Evolutionary conservation across 2,329 filamentous ascomycete species (phyloP), one percentile per base, ranked within the genome.

Genomic region (Arthrobotrys musiformis): DNA sequence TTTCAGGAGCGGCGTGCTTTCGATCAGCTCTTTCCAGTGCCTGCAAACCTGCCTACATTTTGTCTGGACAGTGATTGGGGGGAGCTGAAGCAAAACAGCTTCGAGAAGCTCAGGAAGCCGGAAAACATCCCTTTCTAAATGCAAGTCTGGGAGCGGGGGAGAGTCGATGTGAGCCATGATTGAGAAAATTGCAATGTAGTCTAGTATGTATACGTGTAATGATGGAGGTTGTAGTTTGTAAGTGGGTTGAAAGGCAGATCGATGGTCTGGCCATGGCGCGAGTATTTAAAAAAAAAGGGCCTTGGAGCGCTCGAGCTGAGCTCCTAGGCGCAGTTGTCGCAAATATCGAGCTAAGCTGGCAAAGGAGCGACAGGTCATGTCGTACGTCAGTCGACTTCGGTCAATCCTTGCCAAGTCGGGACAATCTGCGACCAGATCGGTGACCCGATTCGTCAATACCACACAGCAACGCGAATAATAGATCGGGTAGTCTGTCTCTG

Each of bases 31-130:
- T 28, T 72, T 58, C 68, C 68, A 72, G 2, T 52, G 58, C 13
- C 24, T 48, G 37, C 68, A 72, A 4, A 72, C 60, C 15, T 37
- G 60, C 13, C 68, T 46, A 48, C 68, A 72, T n/a, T 19, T 72
- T 4, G 68, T 72, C 6, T 54, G 35, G 13, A 72, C 58, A 26
- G 17, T n/a, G 24, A 72, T 48, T 17, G 68, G 46, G 19, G 68
- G 68, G n/a, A 72, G 48, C 13, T 48, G 58, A 19, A 72, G 48
- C n/a, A 72, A 19, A 4, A 64, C 35, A 19, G 68, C 46, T 58
- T 72, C 68, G n/a, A 64, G 54, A 15, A 72, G 30, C 28, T 72
- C 68, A 6, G 68, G 58, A 13, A 72, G 40, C 3, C 48, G 37
- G 48, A 72, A 64, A 11, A 72, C 40, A 8, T 62, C 24, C 5